phyloP scores from a whole-genome alignment of 192 early-diverging fungal genomes.

The Chytriomyces hyalinus region DNA sequence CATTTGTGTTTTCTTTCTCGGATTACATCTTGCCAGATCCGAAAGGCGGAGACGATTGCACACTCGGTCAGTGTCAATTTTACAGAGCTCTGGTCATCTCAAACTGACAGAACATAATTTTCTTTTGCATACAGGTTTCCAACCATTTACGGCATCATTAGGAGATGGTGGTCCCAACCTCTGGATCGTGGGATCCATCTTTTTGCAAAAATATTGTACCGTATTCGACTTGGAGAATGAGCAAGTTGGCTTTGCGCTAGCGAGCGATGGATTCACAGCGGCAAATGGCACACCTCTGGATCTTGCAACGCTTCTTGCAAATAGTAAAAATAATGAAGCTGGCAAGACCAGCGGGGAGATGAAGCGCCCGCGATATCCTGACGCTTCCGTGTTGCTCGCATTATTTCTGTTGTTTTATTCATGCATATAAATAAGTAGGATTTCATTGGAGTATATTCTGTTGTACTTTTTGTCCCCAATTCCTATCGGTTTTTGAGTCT shows the following conservation, averaged over 20 bases:
- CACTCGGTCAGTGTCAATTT: slow-evolving; percentile 11
- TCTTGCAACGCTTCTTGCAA: not conserved
- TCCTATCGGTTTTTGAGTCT: too few species aligned
- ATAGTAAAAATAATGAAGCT: too few species aligned
- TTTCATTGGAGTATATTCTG: too few species aligned
- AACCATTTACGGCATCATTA: not conserved
- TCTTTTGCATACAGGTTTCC: not conserved
- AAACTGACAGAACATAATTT: not conserved
- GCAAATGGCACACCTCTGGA: slow-evolving; percentile 5
- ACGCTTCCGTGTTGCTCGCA: too few species aligned
- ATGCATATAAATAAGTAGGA: too few species aligned
- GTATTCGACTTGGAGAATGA: slow-evolving; percentile 30
- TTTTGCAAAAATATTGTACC: slow-evolving; percentile 18
- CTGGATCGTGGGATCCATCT: slow-evolving; percentile 45
- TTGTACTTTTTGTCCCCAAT: too few species aligned
- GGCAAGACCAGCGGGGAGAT: too few species aligned
- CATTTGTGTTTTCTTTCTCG: not conserved
- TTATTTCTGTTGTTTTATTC: too few species aligned
- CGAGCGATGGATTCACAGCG: slow-evolving; percentile 12
- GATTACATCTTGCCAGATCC: slow-evolving; percentile 8
- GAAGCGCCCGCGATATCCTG: too few species aligned
- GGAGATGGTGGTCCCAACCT: slow-evolving; percentile 8
- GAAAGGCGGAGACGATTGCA: slow-evolving; percentile 3
- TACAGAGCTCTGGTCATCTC: not conserved
- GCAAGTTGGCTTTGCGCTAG: slow-evolving; percentile 33